Conservation (phyloP, 345 rosid species). For the Pugionium dolabratum region DNA sequence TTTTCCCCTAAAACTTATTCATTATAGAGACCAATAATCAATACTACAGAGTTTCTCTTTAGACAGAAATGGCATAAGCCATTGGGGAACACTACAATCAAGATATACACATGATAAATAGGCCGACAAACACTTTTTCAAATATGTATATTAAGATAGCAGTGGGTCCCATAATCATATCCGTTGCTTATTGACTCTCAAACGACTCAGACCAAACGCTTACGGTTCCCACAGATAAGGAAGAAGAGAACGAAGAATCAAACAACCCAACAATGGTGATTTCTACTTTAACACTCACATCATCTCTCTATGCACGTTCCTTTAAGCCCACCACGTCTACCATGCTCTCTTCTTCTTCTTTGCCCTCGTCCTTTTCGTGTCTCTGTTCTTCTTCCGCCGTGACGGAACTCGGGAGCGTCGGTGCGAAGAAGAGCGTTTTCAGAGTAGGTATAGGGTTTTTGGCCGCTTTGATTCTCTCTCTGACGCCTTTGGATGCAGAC, state of each 20-base stretch:
- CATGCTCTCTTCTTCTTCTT: conserved; percentile 34
- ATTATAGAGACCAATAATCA: no score
- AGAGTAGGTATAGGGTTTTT: conserved; percentile 65
- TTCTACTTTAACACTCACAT: conserved; percentile 44
- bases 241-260: conserved; percentile 25
- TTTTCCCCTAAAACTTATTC: no score
- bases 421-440: conserved; percentile 40
- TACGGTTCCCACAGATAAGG: conserved; percentile 38
- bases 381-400: conserved; percentile 38
- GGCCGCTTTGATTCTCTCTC: conserved; percentile 63
- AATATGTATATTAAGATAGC: background rate
- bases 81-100: no score
- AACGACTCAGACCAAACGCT: conserved; percentile 33
- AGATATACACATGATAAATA: no score
- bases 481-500: conserved; percentile 44
- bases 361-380: conserved; percentile 35
- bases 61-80: no score
- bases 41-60: no score
- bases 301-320: conserved; percentile 29
- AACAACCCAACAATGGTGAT: conserved; percentile 43
- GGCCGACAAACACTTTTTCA: no score
- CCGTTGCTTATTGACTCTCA: conserved; percentile 12
- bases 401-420: conserved; percentile 23
- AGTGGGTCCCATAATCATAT: conserved; percentile 32
- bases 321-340: conserved; percentile 27